These are phyloP conservation scores for Oryza glaberrima DNA, from an alignment of 176 grass and related monocot species.

Conservation along the genomic window DNA sequence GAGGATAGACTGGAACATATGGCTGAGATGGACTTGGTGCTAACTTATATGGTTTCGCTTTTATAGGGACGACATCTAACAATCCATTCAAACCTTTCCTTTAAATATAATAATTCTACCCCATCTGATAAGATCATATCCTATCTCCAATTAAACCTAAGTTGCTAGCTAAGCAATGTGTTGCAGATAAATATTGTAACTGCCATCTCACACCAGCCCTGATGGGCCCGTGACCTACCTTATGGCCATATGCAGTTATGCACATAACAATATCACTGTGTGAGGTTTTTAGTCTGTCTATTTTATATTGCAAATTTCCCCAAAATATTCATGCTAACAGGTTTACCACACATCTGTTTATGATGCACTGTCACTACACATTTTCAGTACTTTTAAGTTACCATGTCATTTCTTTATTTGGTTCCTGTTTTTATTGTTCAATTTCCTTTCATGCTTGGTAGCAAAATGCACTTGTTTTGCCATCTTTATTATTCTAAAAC, in stretches of 20 bases:
- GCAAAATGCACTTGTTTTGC: not conserved
- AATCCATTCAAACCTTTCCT: not conserved
- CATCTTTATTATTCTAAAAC: not conserved
- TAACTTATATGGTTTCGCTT: not conserved
- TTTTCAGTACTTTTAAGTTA: constrained; percentile 1
- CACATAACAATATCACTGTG: not conserved
- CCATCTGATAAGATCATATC: not conserved
- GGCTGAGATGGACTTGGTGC: not conserved
- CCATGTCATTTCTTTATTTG: not conserved
- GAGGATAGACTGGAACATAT: not conserved
- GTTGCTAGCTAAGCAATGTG: not conserved
- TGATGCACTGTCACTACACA: not conserved
- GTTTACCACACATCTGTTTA: not conserved
- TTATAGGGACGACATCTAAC: not conserved
- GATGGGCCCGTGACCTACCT: not conserved
- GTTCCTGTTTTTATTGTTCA: not conserved
- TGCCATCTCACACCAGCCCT: not conserved
- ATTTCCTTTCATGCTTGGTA: not conserved
- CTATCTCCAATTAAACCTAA: not conserved
- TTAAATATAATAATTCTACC: not conserved
- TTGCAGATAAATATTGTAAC: not conserved
- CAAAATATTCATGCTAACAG: not conserved
- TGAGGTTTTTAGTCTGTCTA: constrained; percentile 2
- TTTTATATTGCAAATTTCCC: not conserved
- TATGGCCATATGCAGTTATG: not conserved